Evolutionary conservation across 257 asterid genomes (phyloP).

Genomic region (Cordia subcordata): DNA sequence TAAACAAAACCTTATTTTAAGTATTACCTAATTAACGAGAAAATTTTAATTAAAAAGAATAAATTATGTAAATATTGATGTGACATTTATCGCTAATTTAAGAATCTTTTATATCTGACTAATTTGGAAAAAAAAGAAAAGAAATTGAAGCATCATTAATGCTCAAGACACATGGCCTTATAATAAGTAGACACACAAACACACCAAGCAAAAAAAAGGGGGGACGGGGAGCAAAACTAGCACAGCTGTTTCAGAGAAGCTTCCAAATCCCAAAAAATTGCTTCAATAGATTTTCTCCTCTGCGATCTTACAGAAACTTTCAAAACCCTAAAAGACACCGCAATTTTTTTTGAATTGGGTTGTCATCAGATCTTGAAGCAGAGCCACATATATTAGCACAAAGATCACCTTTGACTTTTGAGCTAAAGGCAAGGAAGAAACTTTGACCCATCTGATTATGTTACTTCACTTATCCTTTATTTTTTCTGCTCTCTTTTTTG

Average conservation of each 20-base stretch:
- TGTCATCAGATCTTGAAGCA: constrained; percentile 31
- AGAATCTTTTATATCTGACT: too few relatives aligned
- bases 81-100: too few relatives aligned
- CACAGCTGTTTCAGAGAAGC: too few relatives aligned
- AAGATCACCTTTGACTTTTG: constrained; percentile 27
- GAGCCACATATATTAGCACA: constrained; percentile 14
- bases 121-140: too few relatives aligned
- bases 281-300: constrained; percentile 27
- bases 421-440: constrained; percentile 26
- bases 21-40: too few relatives aligned
- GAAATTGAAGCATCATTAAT: too few relatives aligned
- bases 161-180: background rate
- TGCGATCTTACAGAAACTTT: constrained; percentile 16
- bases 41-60: too few relatives aligned
- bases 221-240: too few relatives aligned
- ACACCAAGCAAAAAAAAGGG: too few relatives aligned
- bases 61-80: too few relatives aligned
- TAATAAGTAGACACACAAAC: background rate
- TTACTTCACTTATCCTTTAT: background rate
- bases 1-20: too few relatives aligned
- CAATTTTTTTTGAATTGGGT: constrained; percentile 25
- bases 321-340: background rate
- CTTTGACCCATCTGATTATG: background rate
- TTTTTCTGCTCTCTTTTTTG: constrained; percentile 4
- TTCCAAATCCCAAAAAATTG: too few relatives aligned